Percentiles rank a stretch among this genome's conserved stretches.
phyloP scores from a whole-genome alignment of 768 basidiomycete genomes.

The Leccinum incarnatum region DNA sequence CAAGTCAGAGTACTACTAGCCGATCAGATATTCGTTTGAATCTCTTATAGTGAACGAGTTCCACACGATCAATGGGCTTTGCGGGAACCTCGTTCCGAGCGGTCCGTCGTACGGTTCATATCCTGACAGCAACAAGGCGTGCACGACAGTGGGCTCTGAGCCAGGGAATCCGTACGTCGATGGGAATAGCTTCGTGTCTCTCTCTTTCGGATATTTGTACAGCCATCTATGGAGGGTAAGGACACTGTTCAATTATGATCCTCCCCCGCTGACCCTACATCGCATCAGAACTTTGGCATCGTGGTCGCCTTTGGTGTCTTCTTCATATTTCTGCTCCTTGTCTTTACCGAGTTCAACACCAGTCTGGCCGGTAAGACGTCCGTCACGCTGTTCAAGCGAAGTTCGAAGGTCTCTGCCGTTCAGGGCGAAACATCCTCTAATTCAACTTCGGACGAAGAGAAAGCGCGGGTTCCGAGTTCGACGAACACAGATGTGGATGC shows the following conservation, averaged over 20 bases:
- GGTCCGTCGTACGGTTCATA: constrained; percentile 62
- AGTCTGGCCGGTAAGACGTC: constrained; percentile 33
- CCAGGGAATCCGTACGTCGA: constrained; percentile 59
- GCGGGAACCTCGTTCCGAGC: constrained; percentile 56
- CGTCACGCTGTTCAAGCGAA: constrained; percentile 67
- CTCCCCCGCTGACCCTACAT: background rate
- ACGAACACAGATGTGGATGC: constrained; percentile 7
- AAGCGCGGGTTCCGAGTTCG: constrained; percentile 15
- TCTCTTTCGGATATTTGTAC: constrained; percentile 43
- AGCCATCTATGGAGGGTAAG: constrained; percentile 50
- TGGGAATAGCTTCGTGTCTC: constrained; percentile 53
- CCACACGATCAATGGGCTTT: constrained; percentile 59
- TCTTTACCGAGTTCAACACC: constrained; percentile 57
- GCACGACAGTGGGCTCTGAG: constrained; percentile 64
- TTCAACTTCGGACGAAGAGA: constrained; percentile 32
- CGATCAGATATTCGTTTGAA: constrained; percentile 66
- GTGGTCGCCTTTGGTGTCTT: constrained; percentile 58
- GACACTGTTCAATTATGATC: background rate
- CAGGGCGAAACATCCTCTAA: background rate
- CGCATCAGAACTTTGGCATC: constrained; percentile 63
- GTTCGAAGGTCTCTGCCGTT: constrained; percentile 33
- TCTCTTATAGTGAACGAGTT: constrained; percentile 80
- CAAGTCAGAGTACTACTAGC: constrained; percentile 27
- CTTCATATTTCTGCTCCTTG: constrained; percentile 54
- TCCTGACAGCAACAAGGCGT: constrained; percentile 66